A percentile compares a stretch with the other conserved stretches of the same genome.
These are phyloP conservation scores for Pichia rugopelliculosa DNA, from an alignment of 805 yeast species.

Conservation along the genomic window DNA sequence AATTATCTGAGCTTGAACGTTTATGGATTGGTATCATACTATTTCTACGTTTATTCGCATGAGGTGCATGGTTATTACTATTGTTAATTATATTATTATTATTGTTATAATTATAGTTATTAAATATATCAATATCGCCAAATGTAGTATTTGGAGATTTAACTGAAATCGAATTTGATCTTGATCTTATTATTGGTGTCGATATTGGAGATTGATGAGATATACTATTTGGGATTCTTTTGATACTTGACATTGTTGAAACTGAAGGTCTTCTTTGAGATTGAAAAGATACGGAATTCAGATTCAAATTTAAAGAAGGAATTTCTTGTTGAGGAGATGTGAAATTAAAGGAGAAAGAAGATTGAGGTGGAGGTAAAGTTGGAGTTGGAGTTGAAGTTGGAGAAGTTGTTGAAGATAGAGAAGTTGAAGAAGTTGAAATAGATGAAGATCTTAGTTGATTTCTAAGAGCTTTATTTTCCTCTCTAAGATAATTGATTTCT, in stretches of 20 bases:
- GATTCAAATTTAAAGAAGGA: not conserved
- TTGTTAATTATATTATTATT: not conserved
- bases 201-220: not conserved
- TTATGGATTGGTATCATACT: not conserved
- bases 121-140: not conserved
- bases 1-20: not conserved
- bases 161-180: not conserved
- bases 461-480: slow-evolving; percentile 41
- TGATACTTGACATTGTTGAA: not conserved
- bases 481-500: slow-evolving; percentile 47
- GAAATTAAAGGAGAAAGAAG: not conserved
- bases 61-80: not conserved
- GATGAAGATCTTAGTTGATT: slow-evolving; percentile 11
- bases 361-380: not conserved
- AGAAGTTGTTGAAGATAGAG: slow-evolving; percentile 9
- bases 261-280: not conserved
- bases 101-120: not conserved
- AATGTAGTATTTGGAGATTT: not conserved
- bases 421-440: slow-evolving; percentile 13
- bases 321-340: not conserved
- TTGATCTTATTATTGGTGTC: not conserved
- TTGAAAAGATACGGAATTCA: not conserved
- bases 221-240: not conserved
- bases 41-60: not conserved
- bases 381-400: slow-evolving; percentile 9